Conservation (phyloP, 2,329 filamentous ascomycete species). For the Cladosporium sp. region DNA sequence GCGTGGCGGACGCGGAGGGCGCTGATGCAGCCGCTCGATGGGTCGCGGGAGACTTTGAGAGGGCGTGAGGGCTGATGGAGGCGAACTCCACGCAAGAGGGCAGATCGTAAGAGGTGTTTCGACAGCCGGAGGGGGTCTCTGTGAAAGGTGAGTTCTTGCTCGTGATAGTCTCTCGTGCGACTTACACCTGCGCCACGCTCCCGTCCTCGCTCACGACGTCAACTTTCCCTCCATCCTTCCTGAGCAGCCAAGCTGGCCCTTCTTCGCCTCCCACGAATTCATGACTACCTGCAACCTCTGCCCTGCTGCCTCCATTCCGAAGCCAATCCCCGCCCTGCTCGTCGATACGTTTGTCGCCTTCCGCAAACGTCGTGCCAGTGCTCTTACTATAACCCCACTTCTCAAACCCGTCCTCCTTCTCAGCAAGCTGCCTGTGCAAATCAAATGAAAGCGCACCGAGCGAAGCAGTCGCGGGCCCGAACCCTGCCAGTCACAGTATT, state of each 20-base stretch:
- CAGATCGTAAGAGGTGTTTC: conserved; percentile 56
- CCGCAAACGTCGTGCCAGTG: conserved; percentile 51
- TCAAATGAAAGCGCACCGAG: conserved; percentile 64
- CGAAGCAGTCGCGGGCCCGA: conserved; percentile 37
- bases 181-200: conserved; percentile 59
- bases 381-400: conserved; percentile 56
- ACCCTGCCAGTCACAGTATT: conserved; percentile 14
- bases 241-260: conserved; percentile 55
- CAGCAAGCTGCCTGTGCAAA: conserved; percentile 60
- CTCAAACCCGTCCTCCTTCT: conserved; percentile 49
- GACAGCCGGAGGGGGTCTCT: conserved; percentile 63
- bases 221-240: conserved; percentile 48
- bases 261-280: conserved; percentile 28
- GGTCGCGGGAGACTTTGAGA: conserved; percentile 44
- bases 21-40: conserved; percentile 35
- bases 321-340: conserved; percentile 60
- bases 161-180: conserved; percentile 13
- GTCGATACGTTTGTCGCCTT: conserved; percentile 37
- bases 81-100: conserved; percentile 54
- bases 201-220: conserved; percentile 57
- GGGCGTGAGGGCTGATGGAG: conserved; percentile 60
- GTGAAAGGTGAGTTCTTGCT: conserved; percentile 8
- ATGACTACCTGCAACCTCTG: conserved; percentile 41
- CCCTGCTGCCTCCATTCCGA: conserved; percentile 56
- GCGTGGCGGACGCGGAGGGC: conserved; percentile 47